Percentiles rank a stretch among this genome's conserved stretches.
phyloP scores from a whole-genome alignment of 176 grass and related monocot species.

The Zizania latifolia region DNA sequence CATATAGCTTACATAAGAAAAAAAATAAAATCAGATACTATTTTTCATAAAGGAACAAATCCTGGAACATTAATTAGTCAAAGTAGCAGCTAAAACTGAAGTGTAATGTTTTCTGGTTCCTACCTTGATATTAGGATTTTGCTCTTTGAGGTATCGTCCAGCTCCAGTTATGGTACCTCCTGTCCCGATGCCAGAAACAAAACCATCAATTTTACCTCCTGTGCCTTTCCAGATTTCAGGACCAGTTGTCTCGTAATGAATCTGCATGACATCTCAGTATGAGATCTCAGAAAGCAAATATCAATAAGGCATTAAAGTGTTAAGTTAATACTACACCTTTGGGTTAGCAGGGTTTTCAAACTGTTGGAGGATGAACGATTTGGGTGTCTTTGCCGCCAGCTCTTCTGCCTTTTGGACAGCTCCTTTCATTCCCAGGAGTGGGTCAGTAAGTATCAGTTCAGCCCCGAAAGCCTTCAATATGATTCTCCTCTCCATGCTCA shows the following conservation, averaged over 20 bases:
- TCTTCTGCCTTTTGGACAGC: constrained; percentile 71
- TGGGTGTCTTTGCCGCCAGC: constrained; percentile 56
- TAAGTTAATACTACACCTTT: constrained; percentile 42
- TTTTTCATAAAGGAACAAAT: constrained; percentile 7
- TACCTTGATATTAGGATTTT: constrained; percentile 77
- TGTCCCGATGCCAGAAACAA: constrained; percentile 91
- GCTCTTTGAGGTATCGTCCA: constrained; percentile 60
- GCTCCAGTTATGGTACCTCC: constrained; percentile 81
- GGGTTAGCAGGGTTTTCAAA: constrained; percentile 91
- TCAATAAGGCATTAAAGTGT: neutral
- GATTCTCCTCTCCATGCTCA: constrained; percentile 86
- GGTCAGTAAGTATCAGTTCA: constrained; percentile 69
- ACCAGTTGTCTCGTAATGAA: constrained; percentile 93
- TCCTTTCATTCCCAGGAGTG: constrained; percentile 76
- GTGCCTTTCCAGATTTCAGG: constrained; percentile 91
- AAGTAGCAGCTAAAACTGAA: neutral
- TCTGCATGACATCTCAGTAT: constrained; percentile 39
- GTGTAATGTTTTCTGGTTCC: neutral
- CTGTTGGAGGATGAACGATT: constrained; percentile 83
- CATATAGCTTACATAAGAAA: constrained; percentile 55
- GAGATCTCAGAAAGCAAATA: neutral
- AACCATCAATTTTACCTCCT: constrained; percentile 53
- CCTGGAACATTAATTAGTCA: neutral
- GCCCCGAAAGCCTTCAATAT: constrained; percentile 83
- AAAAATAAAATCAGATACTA: constrained; percentile 20